Percentiles rank a stretch among this genome's conserved stretches.
Evolutionary conservation across 108 stramenopile species (phyloP).

Genomic region (Skeletonema menzelii): DNA sequence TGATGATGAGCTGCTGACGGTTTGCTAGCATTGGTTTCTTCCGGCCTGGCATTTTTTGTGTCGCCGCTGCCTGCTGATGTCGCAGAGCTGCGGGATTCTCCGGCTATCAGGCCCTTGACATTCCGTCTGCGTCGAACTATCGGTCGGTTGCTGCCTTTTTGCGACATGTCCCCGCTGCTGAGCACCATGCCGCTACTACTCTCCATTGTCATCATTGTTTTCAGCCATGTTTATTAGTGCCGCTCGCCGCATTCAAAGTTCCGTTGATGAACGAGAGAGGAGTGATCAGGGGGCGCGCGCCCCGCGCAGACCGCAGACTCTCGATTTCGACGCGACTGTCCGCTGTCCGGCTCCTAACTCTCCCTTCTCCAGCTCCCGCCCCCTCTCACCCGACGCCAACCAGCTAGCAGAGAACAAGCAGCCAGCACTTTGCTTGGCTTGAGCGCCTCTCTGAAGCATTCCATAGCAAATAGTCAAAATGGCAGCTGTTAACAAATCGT

Average conservation of each 20-base stretch:
- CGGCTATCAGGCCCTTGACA: neutral
- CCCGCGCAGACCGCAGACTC: too few relatives aligned
- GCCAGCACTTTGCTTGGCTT: too few relatives aligned
- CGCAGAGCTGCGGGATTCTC: neutral
- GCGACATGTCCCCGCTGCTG: constrained; percentile 34
- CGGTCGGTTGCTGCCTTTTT: neutral
- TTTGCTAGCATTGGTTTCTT: constrained; percentile 2
- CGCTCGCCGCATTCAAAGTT: too few relatives aligned
- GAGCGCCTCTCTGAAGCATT: too few relatives aligned
- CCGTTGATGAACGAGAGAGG: too few relatives aligned
- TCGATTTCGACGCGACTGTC: too few relatives aligned
- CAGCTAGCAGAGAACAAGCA: too few relatives aligned
- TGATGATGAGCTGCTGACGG: neutral
- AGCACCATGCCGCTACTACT: neutral
- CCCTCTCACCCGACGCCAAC: too few relatives aligned
- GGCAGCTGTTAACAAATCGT: neutral
- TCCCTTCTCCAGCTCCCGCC: too few relatives aligned
- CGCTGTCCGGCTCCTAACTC: too few relatives aligned
- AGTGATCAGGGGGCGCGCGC: too few relatives aligned
- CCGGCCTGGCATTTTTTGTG: neutral
- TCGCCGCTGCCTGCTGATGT: neutral
- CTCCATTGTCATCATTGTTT: neutral
- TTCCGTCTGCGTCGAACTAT: neutral
- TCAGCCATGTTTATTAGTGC: too few relatives aligned
- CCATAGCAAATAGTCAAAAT: neutral